These are phyloP conservation scores for Apiospora pterosperma DNA, from an alignment of 2,329 filamentous ascomycete species.

Conservation along the genomic window DNA sequence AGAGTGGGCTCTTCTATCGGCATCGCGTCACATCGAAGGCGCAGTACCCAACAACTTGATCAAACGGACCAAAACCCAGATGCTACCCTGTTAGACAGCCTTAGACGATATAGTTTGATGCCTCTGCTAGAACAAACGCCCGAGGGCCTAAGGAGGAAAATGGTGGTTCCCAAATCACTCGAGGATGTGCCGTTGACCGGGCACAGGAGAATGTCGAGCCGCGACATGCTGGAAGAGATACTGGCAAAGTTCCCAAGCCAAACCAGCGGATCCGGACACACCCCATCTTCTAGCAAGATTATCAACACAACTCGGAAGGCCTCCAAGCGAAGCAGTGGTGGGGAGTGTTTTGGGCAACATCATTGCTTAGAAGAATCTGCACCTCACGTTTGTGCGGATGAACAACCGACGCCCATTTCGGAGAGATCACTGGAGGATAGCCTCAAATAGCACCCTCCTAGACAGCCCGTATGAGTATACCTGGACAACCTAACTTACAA, in stretches of 20 bases:
- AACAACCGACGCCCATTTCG: constrained; percentile 12
- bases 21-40: constrained; percentile 14
- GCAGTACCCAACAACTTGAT: constrained; percentile 11
- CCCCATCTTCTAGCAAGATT: not conserved
- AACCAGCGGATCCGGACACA: not conserved
- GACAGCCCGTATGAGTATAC: not conserved
- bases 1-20: constrained; percentile 16
- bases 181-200: constrained; percentile 8
- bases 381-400: constrained; percentile 20
- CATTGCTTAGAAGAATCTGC: constrained; percentile 20
- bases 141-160: constrained; percentile 13
- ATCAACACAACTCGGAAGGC: not conserved
- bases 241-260: constrained; percentile 12
- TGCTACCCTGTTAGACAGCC: constrained; percentile 14
- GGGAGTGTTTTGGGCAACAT: not conserved
- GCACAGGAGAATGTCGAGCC: constrained; percentile 14
- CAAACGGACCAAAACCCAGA: not conserved
- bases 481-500: not conserved
- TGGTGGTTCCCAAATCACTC: not conserved
- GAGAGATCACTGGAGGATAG: not conserved
- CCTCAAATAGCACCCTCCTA: not conserved
- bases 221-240: constrained; percentile 20
- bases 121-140: constrained; percentile 19
- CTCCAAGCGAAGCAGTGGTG: not conserved
- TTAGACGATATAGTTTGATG: constrained; percentile 26